Evolutionary conservation across 495 filamentous ascomycete species (phyloP).

Genomic region (Tuber umbilicatum): DNA sequence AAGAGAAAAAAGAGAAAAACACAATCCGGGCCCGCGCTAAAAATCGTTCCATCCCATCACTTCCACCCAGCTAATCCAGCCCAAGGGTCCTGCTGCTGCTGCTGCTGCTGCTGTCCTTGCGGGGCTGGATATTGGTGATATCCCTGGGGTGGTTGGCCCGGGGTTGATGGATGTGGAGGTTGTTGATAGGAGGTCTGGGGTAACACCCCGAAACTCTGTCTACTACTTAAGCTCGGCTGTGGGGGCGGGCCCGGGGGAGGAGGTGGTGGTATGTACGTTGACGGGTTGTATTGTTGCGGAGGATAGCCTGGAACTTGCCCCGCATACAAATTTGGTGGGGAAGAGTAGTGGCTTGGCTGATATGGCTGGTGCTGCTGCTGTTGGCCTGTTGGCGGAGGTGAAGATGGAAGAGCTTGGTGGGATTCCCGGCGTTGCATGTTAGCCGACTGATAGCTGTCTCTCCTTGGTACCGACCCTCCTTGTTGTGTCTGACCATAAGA

Average conservation of each 20-base stretch:
- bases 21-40: neutral
- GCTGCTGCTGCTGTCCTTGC: slow-evolving; percentile 21
- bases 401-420: slow-evolving; percentile 50
- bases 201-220: slow-evolving; percentile 33
- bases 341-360: slow-evolving; percentile 36
- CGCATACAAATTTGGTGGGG: slow-evolving; percentile 34
- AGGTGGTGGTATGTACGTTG: slow-evolving; percentile 83
- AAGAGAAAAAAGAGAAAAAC: neutral
- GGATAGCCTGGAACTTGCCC: slow-evolving; percentile 29
- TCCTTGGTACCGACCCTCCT: slow-evolving; percentile 20
- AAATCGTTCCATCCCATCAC: slow-evolving; percentile 21
- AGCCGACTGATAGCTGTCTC: slow-evolving; percentile 40
- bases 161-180: slow-evolving; percentile 23
- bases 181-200: slow-evolving; percentile 35
- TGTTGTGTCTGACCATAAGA: slow-evolving; percentile 40
- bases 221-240: slow-evolving; percentile 45
- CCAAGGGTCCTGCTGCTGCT: slow-evolving; percentile 34
- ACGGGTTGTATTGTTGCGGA: slow-evolving; percentile 53
- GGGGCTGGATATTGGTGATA: slow-evolving; percentile 25
- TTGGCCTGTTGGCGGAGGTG: slow-evolving; percentile 48
- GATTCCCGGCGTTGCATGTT: slow-evolving; percentile 45
- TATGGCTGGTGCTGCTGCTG: slow-evolving; percentile 43
- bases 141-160: slow-evolving; percentile 17
- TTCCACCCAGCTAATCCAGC: slow-evolving; percentile 34
- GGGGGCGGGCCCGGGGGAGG: slow-evolving; percentile 79